Conservation (phyloP, 352 stramenopile species). For the Globisporangium takayamanum region DNA sequence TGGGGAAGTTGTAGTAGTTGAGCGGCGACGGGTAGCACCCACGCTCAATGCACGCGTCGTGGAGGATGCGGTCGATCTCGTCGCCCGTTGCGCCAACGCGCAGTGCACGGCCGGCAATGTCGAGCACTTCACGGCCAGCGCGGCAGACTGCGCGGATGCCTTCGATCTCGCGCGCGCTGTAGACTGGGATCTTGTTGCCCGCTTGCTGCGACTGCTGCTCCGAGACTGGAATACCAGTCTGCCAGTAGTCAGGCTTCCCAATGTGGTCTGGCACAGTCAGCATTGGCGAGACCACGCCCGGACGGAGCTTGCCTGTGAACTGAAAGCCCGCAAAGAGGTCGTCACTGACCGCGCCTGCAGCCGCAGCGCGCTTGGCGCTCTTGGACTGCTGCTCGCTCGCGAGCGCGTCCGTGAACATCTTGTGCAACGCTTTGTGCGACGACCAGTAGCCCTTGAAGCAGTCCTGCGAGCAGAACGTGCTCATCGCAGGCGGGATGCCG, state of each 20-base stretch:
- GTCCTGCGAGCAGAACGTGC: constrained; percentile 90
- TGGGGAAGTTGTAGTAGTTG: constrained; percentile 98
- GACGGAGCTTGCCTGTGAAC: constrained; percentile 84
- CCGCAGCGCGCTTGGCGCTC: constrained; percentile 22
- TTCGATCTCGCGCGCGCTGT: constrained; percentile 90
- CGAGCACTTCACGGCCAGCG: constrained; percentile 91
- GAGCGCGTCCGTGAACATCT: constrained; percentile 88
- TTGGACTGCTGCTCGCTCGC: constrained; percentile 26
- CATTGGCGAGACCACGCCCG: constrained; percentile 72
- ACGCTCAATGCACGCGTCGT: constrained; percentile 89
- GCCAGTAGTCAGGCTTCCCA: constrained; percentile 87
- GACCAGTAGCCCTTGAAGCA: constrained; percentile 97
- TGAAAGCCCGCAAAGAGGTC: constrained; percentile 59
- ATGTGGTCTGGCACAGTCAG: constrained; percentile 75
- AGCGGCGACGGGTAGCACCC: constrained; percentile 95
- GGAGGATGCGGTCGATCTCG: constrained; percentile 96
- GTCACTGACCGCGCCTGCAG: background rate
- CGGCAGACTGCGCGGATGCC: constrained; percentile 91
- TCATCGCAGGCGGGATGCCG: constrained; percentile 76
- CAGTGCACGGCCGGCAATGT: constrained; percentile 89
- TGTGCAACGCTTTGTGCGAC: constrained; percentile 95
- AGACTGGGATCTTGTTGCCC: constrained; percentile 88
- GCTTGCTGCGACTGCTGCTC: constrained; percentile 61
- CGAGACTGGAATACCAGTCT: constrained; percentile 66
- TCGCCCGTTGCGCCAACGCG: constrained; percentile 91